Evolutionary conservation across 345 rosid species (phyloP).

Genomic region (Nephelium lappaceum): DNA sequence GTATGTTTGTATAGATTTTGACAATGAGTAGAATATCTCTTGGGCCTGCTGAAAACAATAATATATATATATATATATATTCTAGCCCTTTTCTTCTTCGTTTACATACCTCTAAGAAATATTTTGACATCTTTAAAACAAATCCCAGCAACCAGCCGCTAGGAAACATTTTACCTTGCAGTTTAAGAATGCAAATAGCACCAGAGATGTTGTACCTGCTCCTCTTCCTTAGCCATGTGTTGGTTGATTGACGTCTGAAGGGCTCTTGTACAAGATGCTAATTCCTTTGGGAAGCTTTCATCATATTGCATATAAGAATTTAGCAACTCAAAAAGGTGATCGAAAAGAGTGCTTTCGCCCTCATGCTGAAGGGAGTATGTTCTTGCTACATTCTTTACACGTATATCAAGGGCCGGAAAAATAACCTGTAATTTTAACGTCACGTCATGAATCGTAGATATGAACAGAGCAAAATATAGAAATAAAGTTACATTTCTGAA

Average conservation of each 20-base stretch:
- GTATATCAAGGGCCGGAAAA: conserved; percentile 65
- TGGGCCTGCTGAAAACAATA: not conserved
- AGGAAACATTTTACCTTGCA: not conserved
- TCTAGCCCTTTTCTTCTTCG: not conserved
- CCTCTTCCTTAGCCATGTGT: conserved; percentile 77
- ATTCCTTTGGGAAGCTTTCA: conserved; percentile 59
- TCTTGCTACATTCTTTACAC: conserved; percentile 66
- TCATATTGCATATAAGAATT: conserved; percentile 44
- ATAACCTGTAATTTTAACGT: conserved; percentile 53
- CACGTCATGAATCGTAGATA: conserved; percentile 8
- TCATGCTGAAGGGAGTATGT: conserved; percentile 64
- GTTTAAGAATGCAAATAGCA: not conserved
- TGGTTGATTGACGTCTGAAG: conserved; percentile 66
- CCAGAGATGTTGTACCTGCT: conserved; percentile 47
- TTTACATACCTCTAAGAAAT: not conserved
- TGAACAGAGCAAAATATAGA: conserved; percentile 9
- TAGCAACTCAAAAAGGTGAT: conserved; percentile 55
- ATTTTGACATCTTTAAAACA: not conserved
- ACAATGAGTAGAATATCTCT: not conserved
- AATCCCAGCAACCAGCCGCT: not conserved
- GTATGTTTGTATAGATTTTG: not conserved
- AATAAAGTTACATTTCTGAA: not conserved
- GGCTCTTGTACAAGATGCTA: conserved; percentile 66
- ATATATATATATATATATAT: not conserved
- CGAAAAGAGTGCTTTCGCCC: conserved; percentile 64